These are phyloP conservation scores for Fusarium sp. DNA, from an alignment of 2,329 filamentous ascomycete species.

Conservation along the genomic window DNA sequence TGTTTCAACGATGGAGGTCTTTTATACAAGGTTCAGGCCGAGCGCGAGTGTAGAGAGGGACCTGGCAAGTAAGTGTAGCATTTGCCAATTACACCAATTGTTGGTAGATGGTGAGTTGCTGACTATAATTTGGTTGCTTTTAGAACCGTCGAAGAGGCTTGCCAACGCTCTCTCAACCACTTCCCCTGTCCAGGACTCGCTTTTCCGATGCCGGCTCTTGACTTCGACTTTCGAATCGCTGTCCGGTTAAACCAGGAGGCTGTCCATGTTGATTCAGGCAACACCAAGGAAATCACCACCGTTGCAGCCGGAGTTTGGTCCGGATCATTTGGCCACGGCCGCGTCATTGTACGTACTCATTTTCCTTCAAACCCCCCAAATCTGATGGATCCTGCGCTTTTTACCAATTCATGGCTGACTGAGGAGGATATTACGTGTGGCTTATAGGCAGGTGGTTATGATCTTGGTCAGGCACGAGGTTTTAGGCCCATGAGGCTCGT, in stretches of 20 bases:
- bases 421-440: conserved; percentile 29
- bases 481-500: conserved; percentile 57
- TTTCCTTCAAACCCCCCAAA: neutral
- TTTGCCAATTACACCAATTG: neutral
- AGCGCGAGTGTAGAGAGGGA: conserved; percentile 44
- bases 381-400: conserved; percentile 10
- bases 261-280: conserved; percentile 57
- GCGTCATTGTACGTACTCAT: conserved; percentile 55
- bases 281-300: conserved; percentile 61
- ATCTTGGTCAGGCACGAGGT: conserved; percentile 55
- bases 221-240: conserved; percentile 63
- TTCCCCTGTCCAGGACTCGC: conserved; percentile 57
- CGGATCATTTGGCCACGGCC: conserved; percentile 61
- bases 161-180: conserved; percentile 53
- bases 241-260: conserved; percentile 58
- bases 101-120: conserved; percentile 20
- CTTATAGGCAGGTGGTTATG: conserved; percentile 55
- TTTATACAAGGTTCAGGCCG: conserved; percentile 43
- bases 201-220: conserved; percentile 59
- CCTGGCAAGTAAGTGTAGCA: conserved; percentile 43
- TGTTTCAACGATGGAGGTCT: conserved; percentile 45
- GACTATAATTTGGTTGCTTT: conserved; percentile 28
- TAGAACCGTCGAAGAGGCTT: conserved; percentile 53
- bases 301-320: conserved; percentile 61
- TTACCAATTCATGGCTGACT: conserved; percentile 37